Base-by-base conservation (phyloP, 1,139 yeast genomes). In the Yamadazyma sp. region DNA sequence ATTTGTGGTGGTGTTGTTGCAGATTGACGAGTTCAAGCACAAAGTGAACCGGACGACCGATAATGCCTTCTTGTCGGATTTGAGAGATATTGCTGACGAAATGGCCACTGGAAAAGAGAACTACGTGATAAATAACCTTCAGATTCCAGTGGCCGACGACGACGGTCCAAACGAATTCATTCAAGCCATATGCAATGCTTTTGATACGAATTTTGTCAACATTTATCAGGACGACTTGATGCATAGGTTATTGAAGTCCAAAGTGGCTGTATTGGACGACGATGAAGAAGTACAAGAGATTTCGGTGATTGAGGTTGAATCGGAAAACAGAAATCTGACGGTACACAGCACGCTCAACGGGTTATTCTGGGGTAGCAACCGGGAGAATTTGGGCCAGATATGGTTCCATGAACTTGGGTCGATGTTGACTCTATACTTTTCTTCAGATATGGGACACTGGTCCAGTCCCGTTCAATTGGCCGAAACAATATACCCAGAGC, bases 361-460 rank as follows among this genome's bases (percentile, higher is more conserved):
- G 29, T 51, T 70, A 41, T 66, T 71, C 38, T 70, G 76, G 76
- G 58, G 55, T 22, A 65, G 59, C 16, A 64, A 61, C 31, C 54
- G 56, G 25, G 62, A 59, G 21, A 50, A 47, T 32, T 43, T 65
- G 4, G 71, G 71, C 6, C 49, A 48, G 23, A 54, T 67, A 30
- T 46, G 59, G 21, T 61, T 67, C 34, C 49, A 50, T 6, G 41
- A 47, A 5, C 47, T 67, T 12, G 62, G 70, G 2, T 64, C 65
- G 2, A 40, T 69, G 1, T 46, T 70, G n/a, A 62, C 71, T 0
- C 43, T 68, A 15, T 65, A 59, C 32, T 51, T 67, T 11, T 43
- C 50, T n/a, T 70, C 66, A 30, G 57, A 54, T 11, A 56, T 51
- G 21, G 47, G 44, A 9, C 40, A 39, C 30, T 28, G 32, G 18